Base-by-base conservation (phyloP, 148 eudicot genomes). In the Rheum nobile region DNA sequence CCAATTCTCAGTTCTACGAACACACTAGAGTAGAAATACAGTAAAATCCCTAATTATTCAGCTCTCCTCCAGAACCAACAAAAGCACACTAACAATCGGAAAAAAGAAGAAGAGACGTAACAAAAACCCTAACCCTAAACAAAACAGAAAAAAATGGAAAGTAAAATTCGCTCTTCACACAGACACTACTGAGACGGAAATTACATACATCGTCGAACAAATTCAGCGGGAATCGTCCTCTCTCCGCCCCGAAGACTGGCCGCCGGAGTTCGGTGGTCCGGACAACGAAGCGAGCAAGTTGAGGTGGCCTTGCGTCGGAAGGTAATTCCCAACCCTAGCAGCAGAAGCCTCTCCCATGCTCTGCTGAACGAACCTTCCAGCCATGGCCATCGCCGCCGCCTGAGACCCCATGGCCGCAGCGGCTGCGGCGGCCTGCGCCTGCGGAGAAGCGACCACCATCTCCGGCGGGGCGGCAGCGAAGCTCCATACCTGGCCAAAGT, bases 271-370 rank as follows among this genome's bases (percentile, higher is more conserved):
- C 4, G 91, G 90, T 0, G 88, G 77, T 4, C 96, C 86, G 4
- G 97, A 88, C 76, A 92, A 78, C 1, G 96, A 92, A 11, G 97
- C 97, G 0, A 92, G 91, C 72, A 92, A 73, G 81, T 92, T 90
- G 61, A 92, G 83, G 50, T 92, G 97, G 8, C 76, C 96, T 79
- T 78, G 90, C 71, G 81, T 75, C 0, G 97, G 91, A 76, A 92
- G 70, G 76, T 86, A 92, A 83, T 92, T 90, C 74, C 92, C 97
- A 72, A 92, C 88, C 84, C 97, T 86, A 44, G 88, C 88, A 11
- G 88, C 88, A 1, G 88, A 85, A 0, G 88, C 89, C 52, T 86
- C 89, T 0, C 89, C 92, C 75, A 83, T 79, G 4, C 76, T 77
- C 65, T 77, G 87, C 50, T 84, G 80, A 16, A 87, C 63, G 65